Conservation (phyloP, 106 monocot genomes). For the Cymbidium sinense region DNA sequence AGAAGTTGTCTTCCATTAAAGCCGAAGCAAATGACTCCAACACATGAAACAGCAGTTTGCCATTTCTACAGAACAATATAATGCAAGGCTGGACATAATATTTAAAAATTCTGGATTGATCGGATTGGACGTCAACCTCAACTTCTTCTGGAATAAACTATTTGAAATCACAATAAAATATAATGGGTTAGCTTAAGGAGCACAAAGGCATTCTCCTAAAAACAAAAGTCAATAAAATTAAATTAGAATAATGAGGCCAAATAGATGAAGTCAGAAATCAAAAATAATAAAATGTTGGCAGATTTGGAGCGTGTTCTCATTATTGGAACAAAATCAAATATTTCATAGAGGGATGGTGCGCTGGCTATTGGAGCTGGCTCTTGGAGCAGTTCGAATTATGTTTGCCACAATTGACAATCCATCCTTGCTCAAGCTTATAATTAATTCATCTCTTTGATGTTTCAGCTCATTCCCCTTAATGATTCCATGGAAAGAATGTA, state of each 20-base stretch:
- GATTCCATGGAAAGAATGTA: too few species aligned
- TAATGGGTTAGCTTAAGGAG: background rate
- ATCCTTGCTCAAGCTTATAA: too few species aligned
- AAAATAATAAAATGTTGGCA: background rate
- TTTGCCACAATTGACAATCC: too few species aligned
- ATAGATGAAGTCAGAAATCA: background rate
- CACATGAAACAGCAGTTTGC: conserved; percentile 29
- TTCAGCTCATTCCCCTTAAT: too few species aligned
- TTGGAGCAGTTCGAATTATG: too few species aligned
- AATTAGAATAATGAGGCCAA: background rate
- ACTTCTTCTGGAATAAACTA: conserved; percentile 33
- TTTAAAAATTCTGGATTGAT: conserved; percentile 19
- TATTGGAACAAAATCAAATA: too few species aligned
- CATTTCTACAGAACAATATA: conserved; percentile 29
- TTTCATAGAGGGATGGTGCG: too few species aligned
- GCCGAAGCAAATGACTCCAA: conserved; percentile 35
- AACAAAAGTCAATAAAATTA: background rate
- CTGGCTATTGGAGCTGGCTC: too few species aligned
- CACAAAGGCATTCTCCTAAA: background rate
- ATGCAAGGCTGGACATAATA: conserved; percentile 54
- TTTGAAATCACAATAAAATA: background rate
- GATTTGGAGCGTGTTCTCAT: too few species aligned
- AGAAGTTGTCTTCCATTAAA: conserved; percentile 14
- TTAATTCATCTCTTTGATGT: too few species aligned
- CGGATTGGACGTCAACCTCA: conserved; percentile 15